A percentile compares a stretch with the other conserved stretches of the same genome.
Conservation (phyloP, 192 early-diverging fungal species). For the Backusella psychrophila region DNA sequence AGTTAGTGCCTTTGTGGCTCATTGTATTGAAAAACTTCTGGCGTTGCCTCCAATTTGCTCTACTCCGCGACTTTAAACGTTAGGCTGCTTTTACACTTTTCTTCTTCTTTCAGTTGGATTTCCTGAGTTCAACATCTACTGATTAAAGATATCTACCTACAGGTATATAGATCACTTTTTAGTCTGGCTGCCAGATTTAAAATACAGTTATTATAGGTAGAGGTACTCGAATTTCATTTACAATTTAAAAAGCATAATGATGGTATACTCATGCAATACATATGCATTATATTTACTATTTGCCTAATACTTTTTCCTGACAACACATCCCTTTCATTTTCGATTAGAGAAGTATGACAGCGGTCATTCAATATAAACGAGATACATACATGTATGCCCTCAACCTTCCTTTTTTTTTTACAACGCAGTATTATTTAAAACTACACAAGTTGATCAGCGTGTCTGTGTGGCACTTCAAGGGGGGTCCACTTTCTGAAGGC, state of each 20-base stretch:
- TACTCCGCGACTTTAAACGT: not conserved
- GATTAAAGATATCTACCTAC: not conserved
- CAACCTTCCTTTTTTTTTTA: not conserved
- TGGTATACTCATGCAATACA: not conserved
- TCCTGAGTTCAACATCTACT: not conserved
- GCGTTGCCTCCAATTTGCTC: not conserved
- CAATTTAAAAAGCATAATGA: not conserved
- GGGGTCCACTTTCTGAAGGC: not conserved
- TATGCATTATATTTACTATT: not conserved
- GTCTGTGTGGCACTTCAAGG: not conserved
- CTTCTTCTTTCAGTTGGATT: not conserved
- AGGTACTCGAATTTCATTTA: not conserved
- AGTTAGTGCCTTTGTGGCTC: not conserved
- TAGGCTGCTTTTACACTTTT: not conserved
- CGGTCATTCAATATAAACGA: not conserved
- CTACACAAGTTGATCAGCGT: not conserved
- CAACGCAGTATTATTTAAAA: not conserved
- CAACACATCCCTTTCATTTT: not conserved
- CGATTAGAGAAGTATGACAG: not conserved
- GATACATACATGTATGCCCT: not conserved
- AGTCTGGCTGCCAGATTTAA: not conserved
- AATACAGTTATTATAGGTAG: no score
- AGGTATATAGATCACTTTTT: not conserved
- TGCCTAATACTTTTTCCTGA: not conserved
- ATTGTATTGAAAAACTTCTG: not conserved